Evolutionary conservation across 2,329 filamentous ascomycete species (phyloP).

Genomic region (Aspergillus fijiensis): DNA sequence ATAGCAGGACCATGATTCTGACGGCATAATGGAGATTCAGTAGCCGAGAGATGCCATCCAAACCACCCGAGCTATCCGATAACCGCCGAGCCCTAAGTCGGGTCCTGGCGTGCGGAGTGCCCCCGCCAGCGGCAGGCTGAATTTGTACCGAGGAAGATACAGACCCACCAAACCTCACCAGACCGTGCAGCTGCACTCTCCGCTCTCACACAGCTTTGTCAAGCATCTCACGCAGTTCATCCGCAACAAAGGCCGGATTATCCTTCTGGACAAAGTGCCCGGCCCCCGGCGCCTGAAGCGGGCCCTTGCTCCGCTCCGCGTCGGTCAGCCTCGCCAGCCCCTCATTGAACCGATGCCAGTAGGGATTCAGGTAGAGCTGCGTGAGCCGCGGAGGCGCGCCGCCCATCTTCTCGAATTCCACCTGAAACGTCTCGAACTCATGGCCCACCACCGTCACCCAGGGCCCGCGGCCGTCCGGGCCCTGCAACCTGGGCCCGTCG

Average conservation of each 20-base stretch:
- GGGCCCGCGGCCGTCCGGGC: conserved; percentile 35
- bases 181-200: no score
- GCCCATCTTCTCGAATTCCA: conserved; percentile 41
- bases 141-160: no score
- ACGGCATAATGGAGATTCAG: no score
- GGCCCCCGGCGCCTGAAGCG: conserved; percentile 49
- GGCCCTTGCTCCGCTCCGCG: conserved; percentile 41
- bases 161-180: no score
- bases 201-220: conserved; percentile 2
- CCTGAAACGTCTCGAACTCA: conserved; percentile 53
- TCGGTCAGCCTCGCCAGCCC: conserved; percentile 49
- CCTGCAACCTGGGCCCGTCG: conserved; percentile 43
- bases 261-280: conserved; percentile 59
- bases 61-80: no score
- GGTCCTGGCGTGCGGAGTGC: no score
- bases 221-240: conserved; percentile 25
- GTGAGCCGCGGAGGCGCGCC: conserved; percentile 40
- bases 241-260: conserved; percentile 49
- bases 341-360: conserved; percentile 56
- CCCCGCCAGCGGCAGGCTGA: no score
- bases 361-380: conserved; percentile 54
- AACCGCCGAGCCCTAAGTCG: no score
- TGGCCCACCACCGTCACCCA: conserved; percentile 54
- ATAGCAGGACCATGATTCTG: no score
- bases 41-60: no score